phyloP scores from a whole-genome alignment of 345 rosid species.

The Odontarrhena argentea region DNA sequence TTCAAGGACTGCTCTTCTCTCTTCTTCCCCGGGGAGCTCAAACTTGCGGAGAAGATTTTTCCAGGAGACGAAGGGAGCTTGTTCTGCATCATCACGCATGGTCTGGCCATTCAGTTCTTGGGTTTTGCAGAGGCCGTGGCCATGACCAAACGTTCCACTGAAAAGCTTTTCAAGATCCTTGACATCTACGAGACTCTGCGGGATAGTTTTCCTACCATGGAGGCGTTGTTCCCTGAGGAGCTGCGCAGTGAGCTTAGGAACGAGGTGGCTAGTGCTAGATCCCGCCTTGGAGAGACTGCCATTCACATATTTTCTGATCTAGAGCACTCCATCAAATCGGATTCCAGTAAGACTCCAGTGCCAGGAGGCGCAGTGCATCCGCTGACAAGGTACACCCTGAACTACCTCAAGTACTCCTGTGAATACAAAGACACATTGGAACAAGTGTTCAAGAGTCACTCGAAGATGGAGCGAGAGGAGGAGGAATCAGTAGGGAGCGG shows the following conservation, averaged over 20 bases:
- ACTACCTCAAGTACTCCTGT: slow-evolving; percentile 70
- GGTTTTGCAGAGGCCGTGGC: slow-evolving; percentile 78
- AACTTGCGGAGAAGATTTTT: slow-evolving; percentile 56
- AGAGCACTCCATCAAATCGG: slow-evolving; percentile 73
- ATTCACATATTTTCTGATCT: slow-evolving; percentile 67
- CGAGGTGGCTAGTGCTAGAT: slow-evolving; percentile 53
- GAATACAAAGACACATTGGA: slow-evolving; percentile 79
- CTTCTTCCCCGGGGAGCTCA: slow-evolving; percentile 60
- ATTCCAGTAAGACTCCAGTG: slow-evolving; percentile 63
- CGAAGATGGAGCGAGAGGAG: slow-evolving; percentile 71
- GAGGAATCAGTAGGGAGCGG: slow-evolving; percentile 28
- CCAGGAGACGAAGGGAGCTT: slow-evolving; percentile 44
- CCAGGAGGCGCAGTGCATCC: slow-evolving; percentile 97
- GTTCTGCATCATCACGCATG: slow-evolving; percentile 54
- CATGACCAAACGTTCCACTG: slow-evolving; percentile 66
- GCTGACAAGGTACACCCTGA: slow-evolving; percentile 82
- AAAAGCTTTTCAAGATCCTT: slow-evolving; percentile 78
- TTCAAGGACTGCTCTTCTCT: slow-evolving; percentile 57
- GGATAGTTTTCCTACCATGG: slow-evolving; percentile 51
- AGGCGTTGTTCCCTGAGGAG: slow-evolving; percentile 49
- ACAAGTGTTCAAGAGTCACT: slow-evolving; percentile 74
- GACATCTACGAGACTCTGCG: slow-evolving; percentile 77
- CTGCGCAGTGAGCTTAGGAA: slow-evolving; percentile 51
- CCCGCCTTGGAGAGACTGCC: slow-evolving; percentile 71
- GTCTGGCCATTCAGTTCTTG: slow-evolving; percentile 64